Base-by-base conservation (phyloP, 2,329 filamentous ascomycete genomes). In the Ceratocystis papillata region DNA sequence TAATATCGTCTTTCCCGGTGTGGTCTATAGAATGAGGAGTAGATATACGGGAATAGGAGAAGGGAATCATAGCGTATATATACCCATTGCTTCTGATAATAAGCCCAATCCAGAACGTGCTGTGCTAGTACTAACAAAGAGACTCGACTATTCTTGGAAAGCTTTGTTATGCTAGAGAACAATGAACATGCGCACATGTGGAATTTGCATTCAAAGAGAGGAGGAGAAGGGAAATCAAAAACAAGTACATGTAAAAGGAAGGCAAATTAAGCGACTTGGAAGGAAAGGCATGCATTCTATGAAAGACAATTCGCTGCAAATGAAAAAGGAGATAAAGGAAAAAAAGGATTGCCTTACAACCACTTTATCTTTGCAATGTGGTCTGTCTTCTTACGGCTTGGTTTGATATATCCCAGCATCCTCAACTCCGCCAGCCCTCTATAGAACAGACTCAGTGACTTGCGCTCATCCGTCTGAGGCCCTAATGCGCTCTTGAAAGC, bases 311-410 rank as follows among this genome's bases (percentile, higher is more conserved):
- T 60, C 41, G 20, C 28, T 30, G 22, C 28, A 65, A 20, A 30
- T 33, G 37, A 53, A 55, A 20, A 55, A n/a, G 17, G 41, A 22
- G 17, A 44, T 45, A 22, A 55, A 46, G 30, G 66, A 3, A 53
- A 28, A 53, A 25, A 61, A 15, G 6, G 61, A 10, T 25, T 30
- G 10, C 12, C 22, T 68, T 74, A 83, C 68, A 94, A 77, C 71
- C 93, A 94, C 74, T 88, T 91, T 85, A 91, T 80, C 78, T 96
- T 97, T 48, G 90, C 87, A 70, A 97, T 79, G 76, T 97, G 93
- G 74, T 97, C 94, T 28, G 86, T 84, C 79, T 96, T 96, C 79
- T 92, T 96, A 76, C 87, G 89, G 72, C 88, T 97, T 68, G 83
- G 81, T 78, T 94, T 96, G 68, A 97, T 82, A 76, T 96, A 87